Base-by-base conservation (phyloP, 1,284 basidiomycete species). In the Pseudomicrostroma phylloplanum region DNA sequence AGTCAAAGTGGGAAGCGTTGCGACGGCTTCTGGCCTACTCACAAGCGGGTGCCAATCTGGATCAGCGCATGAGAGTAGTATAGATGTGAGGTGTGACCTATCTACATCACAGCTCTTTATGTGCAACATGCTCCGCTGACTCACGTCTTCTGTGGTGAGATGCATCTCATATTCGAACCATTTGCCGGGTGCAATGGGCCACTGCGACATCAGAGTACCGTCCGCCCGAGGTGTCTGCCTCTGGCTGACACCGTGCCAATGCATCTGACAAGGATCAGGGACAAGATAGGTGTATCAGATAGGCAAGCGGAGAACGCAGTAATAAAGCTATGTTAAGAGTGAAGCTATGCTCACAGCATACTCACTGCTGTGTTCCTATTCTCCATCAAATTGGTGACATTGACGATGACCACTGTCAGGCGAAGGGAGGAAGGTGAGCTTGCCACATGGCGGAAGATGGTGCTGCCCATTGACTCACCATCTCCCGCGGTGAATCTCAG, bases 161-260 rank as follows among this genome's bases (percentile, higher is more conserved):
- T 61, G 56, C 9, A 73, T 69, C 1, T 61, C 61, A 43, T 70
- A 71, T 46, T 76, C 71, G 57, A 73, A 71, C 43, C 36, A 72
- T 1, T 59, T 1, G 6, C 64, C 64, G 0, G 70, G 65, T 1
- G 41, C 39, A 26, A 73, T 67, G 0, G 72, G 72, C 66, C 70
- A 76, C 56, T 77, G 75, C 1, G 63, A 62, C 17, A 74, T 40
- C 57, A 73, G 64, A 9, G 58, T 72, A 1, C 75, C 75, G 39
- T 77, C 75, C 61, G 70, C 66, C 2, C 65, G 64, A 0, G 75
- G 74, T n/a, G 67, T 69, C 41, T 67, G 63, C 6, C 41, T 36
- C 66, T 74, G 72, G 8, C 36, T 41, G 1, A 73, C 51, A 0
- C 71, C 73, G 61, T 73, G 72, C 55, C 67, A 71, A 43, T 74